Conservation (phyloP, 176 grass and related monocot species). For the Musa beccarii region DNA sequence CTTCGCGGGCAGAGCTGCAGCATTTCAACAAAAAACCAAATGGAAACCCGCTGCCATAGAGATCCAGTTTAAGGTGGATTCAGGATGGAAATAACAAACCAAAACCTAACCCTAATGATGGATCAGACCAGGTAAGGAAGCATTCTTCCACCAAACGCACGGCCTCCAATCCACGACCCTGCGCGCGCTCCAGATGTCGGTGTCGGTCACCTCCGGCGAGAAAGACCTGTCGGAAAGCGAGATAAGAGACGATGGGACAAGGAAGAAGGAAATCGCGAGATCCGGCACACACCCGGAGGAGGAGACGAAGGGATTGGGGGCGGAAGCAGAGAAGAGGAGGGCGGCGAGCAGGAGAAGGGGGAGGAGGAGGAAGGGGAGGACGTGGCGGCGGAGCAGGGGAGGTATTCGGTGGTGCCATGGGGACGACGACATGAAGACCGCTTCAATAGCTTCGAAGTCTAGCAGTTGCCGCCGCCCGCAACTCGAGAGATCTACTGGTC, state of each 20-base stretch:
- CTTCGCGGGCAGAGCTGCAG: constrained; percentile 34
- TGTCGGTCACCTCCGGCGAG: not conserved
- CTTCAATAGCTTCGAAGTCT: not conserved
- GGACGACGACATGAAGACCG: constrained; percentile 2
- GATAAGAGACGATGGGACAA: not conserved
- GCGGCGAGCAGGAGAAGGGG: not conserved
- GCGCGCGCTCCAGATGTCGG: constrained; percentile 12
- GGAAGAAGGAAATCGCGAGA: not conserved
- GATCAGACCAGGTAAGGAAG: not conserved
- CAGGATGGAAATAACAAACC: not conserved
- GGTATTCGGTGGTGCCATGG: constrained; percentile 5
- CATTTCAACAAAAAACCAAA: constrained; percentile 17
- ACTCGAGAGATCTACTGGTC: not conserved
- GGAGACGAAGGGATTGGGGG: not conserved
- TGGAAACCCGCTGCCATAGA: constrained; percentile 10
- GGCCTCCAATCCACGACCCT: constrained; percentile 13
- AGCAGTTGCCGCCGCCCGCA: not conserved
- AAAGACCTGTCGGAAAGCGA: not conserved
- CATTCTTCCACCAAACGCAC: constrained; percentile 10
- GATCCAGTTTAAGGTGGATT: constrained; percentile 3
- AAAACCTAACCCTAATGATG: constrained; percentile 4
- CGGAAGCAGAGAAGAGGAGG: not conserved
- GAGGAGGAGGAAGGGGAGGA: not conserved
- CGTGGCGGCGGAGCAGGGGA: not conserved
- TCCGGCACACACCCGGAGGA: not conserved